phyloP scores from a whole-genome alignment of 345 rosid genomes.

The Odontarrhena argentea region DNA sequence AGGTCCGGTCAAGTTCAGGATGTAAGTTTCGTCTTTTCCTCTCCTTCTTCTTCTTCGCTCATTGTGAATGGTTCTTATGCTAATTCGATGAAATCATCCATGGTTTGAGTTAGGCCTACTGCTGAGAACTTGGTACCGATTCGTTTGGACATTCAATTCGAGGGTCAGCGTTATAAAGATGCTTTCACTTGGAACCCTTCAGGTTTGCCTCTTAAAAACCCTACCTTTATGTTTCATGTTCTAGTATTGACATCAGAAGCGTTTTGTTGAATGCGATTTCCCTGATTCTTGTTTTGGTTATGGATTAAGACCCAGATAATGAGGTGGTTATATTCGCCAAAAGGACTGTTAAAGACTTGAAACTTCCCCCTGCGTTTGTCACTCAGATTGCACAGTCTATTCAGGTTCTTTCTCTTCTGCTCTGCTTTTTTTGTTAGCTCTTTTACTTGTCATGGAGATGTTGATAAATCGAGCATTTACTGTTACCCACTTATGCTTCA shows the following conservation, averaged over 20 bases:
- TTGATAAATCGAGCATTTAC: neutral
- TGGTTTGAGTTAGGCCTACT: slow-evolving; percentile 65
- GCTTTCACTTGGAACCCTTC: slow-evolving; percentile 97
- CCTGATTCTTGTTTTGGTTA: slow-evolving; percentile 14
- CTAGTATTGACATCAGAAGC: neutral
- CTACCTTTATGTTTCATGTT: neutral
- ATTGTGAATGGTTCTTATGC: slow-evolving; percentile 17
- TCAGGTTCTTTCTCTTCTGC: slow-evolving; percentile 53
- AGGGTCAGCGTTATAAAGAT: slow-evolving; percentile 84
- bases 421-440: neutral
- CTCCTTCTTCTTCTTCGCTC: slow-evolving; percentile 23
- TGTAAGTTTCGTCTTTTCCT: slow-evolving; percentile 49
- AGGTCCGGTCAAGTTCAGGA: slow-evolving; percentile 76
- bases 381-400: slow-evolving; percentile 89
- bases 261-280: slow-evolving; percentile 4
- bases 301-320: slow-evolving; percentile 75
- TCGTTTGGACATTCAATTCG: slow-evolving; percentile 85
- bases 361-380: slow-evolving; percentile 78
- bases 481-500: neutral
- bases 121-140: slow-evolving; percentile 87
- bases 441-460: neutral
- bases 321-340: slow-evolving; percentile 82
- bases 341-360: slow-evolving; percentile 90
- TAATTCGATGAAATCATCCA: slow-evolving; percentile 1
- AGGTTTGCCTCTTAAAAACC: slow-evolving; percentile 48